These are phyloP conservation scores for Hordeum marinum DNA, from an alignment of 176 grass and related monocot species.

Conservation along the genomic window DNA sequence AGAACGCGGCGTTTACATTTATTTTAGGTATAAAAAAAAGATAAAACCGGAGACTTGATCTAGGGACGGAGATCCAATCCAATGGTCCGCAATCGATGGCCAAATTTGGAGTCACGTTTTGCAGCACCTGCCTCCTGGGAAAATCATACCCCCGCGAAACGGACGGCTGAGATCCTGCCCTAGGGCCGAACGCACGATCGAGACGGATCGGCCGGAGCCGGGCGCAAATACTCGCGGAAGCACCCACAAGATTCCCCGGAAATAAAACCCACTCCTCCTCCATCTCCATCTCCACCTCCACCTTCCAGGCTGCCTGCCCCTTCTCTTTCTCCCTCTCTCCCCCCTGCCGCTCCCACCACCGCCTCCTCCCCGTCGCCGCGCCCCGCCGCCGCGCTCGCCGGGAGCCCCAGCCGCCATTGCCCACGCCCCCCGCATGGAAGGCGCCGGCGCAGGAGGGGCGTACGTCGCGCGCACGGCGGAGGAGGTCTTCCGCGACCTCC, in stretches of 20 bases:
- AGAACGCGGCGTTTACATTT: fast-evolving
- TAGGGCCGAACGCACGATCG: background rate
- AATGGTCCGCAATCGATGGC: background rate
- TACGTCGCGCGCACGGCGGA: conserved; percentile 58
- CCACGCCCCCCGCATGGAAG: conserved; percentile 44
- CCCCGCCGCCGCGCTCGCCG: background rate
- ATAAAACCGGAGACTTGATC: background rate
- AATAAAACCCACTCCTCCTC: conserved; percentile 36
- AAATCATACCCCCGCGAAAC: background rate
- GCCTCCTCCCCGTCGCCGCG: conserved; percentile 5
- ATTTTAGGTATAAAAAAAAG: background rate
- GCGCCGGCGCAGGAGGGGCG: conserved; percentile 32
- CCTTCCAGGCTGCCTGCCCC: conserved; percentile 16
- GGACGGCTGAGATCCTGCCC: background rate
- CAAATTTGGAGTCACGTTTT: background rate
- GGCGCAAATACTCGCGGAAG: conserved; percentile 35
- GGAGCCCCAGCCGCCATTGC: conserved; percentile 37
- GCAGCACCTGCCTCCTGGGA: background rate
- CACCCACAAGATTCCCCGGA: conserved; percentile 16
- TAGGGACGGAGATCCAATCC: background rate
- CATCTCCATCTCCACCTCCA: conserved; percentile 8
- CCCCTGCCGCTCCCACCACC: conserved; percentile 14
- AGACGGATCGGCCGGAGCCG: conserved; percentile 15
- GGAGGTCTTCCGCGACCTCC: conserved; percentile 90
- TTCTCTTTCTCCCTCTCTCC: background rate